Conservation (phyloP, 108 stramenopile species). For the Cyclotella choctawhatcheeana region DNA sequence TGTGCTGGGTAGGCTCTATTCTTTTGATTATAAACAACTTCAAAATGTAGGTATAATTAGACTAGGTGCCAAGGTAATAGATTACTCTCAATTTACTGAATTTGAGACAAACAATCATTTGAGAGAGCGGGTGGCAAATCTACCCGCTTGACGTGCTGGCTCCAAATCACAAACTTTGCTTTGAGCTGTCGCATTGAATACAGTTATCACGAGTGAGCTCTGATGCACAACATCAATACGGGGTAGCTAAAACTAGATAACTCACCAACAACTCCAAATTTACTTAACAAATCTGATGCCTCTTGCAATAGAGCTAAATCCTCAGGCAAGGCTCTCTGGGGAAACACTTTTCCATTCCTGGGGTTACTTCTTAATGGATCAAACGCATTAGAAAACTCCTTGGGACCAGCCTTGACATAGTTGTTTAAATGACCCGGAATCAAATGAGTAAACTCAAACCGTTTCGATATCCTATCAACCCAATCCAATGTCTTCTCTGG, state of each 20-base stretch:
- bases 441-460: conserved; percentile 81
- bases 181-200: conserved; percentile 19
- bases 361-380: conserved; percentile 67
- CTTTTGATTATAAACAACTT: no score
- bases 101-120: no score
- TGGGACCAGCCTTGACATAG: conserved; percentile 56
- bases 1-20: no score
- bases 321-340: conserved; percentile 74
- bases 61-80: no score
- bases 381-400: conserved; percentile 86
- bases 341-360: conserved; percentile 33
- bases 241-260: no score
- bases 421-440: conserved; percentile 92
- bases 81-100: no score
- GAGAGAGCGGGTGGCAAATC: conserved; percentile 53
- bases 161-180: conserved; percentile 85
- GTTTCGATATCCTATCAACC: conserved; percentile 75
- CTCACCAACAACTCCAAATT: conserved; percentile 64
- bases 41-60: no score
- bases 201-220: background rate
- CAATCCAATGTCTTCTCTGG: conserved; percentile 71
- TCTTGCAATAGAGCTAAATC: conserved; percentile 83
- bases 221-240: background rate
- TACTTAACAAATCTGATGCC: conserved; percentile 77
- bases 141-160: conserved; percentile 59